These are phyloP conservation scores for Macaranga tanarius DNA, from an alignment of 441 rosid species.

Conservation along the genomic window DNA sequence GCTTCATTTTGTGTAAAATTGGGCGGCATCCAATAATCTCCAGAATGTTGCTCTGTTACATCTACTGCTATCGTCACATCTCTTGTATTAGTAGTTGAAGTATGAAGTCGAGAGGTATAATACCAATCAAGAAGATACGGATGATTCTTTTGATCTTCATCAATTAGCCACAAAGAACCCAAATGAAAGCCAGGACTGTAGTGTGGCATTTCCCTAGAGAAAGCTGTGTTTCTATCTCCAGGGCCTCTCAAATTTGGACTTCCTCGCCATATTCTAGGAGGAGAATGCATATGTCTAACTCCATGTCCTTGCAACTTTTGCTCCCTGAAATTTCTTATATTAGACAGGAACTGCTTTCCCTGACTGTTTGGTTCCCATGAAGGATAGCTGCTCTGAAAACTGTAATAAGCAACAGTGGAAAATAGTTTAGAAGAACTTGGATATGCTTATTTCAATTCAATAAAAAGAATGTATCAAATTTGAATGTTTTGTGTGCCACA, in stretches of 20 bases:
- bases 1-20: slow-evolving; percentile 36
- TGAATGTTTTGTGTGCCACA: not conserved
- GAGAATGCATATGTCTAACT: slow-evolving; percentile 40
- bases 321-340: slow-evolving; percentile 77
- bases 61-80: slow-evolving; percentile 25
- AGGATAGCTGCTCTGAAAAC: slow-evolving; percentile 85
- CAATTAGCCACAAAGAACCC: slow-evolving; percentile 70
- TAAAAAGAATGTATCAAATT: not conserved
- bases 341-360: slow-evolving; percentile 77
- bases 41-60: slow-evolving; percentile 34
- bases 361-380: slow-evolving; percentile 80
- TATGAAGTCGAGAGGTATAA: slow-evolving; percentile 53
- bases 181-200: slow-evolving; percentile 38
- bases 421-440: not conserved
- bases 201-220: slow-evolving; percentile 52
- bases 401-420: slow-evolving; percentile 33
- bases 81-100: slow-evolving; percentile 27
- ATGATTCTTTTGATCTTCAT: slow-evolving; percentile 65
- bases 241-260: slow-evolving; percentile 44
- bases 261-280: slow-evolving; percentile 48
- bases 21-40: slow-evolving; percentile 53
- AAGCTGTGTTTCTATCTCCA: slow-evolving; percentile 39
- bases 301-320: slow-evolving; percentile 55
- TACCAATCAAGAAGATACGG: slow-evolving; percentile 92
- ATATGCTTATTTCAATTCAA: not conserved